Evolutionary conservation across 2,329 filamentous ascomycete species (phyloP), one percentile per base, ranked within the genome.

Genomic region (Aspergillus sojae): DNA sequence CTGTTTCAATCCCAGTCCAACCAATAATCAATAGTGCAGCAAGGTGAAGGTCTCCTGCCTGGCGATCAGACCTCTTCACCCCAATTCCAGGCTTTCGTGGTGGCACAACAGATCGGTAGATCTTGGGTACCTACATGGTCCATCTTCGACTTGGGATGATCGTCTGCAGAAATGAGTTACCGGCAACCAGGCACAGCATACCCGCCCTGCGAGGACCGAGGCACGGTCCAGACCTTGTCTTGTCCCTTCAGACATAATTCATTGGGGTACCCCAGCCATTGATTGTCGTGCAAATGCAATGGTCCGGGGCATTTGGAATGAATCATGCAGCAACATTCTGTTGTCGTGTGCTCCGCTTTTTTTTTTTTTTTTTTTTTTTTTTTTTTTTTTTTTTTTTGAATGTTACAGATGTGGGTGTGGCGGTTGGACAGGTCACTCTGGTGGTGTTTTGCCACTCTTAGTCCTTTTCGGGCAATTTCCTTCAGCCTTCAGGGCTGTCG

Each of bases 21-120:
- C 58, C 58, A 60, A 41, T 32, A 54, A 53, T 52, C 48, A 52
- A 60, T 60, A 43, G 46, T 60, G 28, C 48, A 41, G 48, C 58
- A 60, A 60, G 46, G 58, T 6, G 53, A 23, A 41, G 26, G 36
- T 28, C 50, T 52, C 48, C 34, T 53, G 34, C 32, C 32, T 53
- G 36, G 58, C 48, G 58, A 60, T 60, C 58, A 54, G 58, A 60
- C 48, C 58, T 41, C 58, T 60, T 41, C 16, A 12, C 43, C 39
- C 39, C 50, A 30, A 28, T 45, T 43, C 58, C 58, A 36, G 50
- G 48, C 48, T 54, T 60, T 45, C n/a, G 12, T 23, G n/a, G 58
- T 60, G 54, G 54, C 58, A 60, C 26, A 60, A 45, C 36, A 12
- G 32, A 54, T 54, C 36, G 21, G 58, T 54, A 45, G 58, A 60